phyloP scores from a whole-genome alignment of 208 protist species.

The Wallacemonas rigidus region DNA sequence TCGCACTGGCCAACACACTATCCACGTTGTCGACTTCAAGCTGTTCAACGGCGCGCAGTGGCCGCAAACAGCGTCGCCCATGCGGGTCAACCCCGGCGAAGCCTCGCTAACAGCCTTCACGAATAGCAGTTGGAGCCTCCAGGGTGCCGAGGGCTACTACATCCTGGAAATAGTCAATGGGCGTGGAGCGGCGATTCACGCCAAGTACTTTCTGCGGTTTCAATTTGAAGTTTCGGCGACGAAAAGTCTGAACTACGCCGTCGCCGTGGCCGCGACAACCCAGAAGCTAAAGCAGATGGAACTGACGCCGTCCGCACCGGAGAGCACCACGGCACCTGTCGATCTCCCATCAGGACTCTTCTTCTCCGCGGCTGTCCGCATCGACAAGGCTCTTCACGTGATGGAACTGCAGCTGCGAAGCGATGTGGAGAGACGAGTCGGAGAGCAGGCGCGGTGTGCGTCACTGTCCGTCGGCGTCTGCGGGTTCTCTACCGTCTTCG shows the following conservation, averaged over 20 bases:
- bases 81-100: slow-evolving; percentile 45
- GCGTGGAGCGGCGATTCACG: slow-evolving; percentile 29
- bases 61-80: slow-evolving; percentile 40
- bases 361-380: slow-evolving; percentile 35
- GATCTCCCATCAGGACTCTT: slow-evolving; percentile 39
- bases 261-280: slow-evolving; percentile 34
- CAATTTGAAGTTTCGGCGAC: slow-evolving; percentile 74
- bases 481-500: slow-evolving; percentile 75
- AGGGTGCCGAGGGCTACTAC: slow-evolving; percentile 70
- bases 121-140: slow-evolving; percentile 62
- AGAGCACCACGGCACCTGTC: slow-evolving; percentile 30
- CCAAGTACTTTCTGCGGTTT: slow-evolving; percentile 52
- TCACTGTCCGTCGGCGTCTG: slow-evolving; percentile 74
- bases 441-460: slow-evolving; percentile 30
- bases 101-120: slow-evolving; percentile 73
- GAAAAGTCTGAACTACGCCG: slow-evolving; percentile 58
- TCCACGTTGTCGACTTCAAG: slow-evolving; percentile 32
- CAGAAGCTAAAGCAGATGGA: slow-evolving; percentile 46
- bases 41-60: slow-evolving; percentile 60
- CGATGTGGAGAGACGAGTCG: slow-evolving; percentile 44
- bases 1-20: slow-evolving; percentile 36
- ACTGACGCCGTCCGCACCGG: slow-evolving; percentile 25
- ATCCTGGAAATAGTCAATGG: slow-evolving; percentile 65
- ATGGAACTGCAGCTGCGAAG: slow-evolving; percentile 53
- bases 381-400: slow-evolving; percentile 27